These are phyloP conservation scores for Alternaria infectoria DNA, from an alignment of 2,329 filamentous ascomycete genomes.

Conservation along the genomic window DNA sequence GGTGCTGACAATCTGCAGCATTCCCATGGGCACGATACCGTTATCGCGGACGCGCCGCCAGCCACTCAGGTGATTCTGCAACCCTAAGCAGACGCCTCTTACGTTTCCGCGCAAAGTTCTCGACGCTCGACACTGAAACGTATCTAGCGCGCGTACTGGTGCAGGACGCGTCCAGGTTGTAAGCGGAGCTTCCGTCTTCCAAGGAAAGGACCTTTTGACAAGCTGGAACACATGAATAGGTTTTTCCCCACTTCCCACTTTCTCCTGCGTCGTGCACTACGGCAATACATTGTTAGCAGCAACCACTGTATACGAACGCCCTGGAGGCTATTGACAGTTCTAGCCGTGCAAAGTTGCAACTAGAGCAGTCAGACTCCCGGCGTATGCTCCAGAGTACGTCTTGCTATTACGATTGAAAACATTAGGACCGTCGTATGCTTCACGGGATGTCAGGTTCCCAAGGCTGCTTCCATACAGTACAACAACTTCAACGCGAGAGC, in stretches of 20 bases:
- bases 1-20: conserved; percentile 12
- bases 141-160: conserved; percentile 9
- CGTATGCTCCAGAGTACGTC: background rate
- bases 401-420: background rate
- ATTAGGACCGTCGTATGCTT: background rate
- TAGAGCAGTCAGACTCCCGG: background rate
- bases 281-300: conserved; percentile 4
- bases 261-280: conserved; percentile 21
- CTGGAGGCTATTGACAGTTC: background rate
- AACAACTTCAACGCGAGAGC: background rate
- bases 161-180: conserved; percentile 10
- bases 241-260: conserved; percentile 15
- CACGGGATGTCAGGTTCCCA: background rate
- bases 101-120: conserved; percentile 16
- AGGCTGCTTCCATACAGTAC: background rate
- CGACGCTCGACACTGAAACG: conserved; percentile 10
- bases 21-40: conserved; percentile 1
- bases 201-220: background rate
- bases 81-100: conserved; percentile 16
- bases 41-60: conserved; percentile 18
- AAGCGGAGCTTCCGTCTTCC: conserved; percentile 1
- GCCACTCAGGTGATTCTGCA: conserved; percentile 10
- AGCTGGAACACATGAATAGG: conserved; percentile 5
- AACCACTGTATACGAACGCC: conserved; percentile 4
- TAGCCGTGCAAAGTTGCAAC: background rate